Percentiles rank a stretch among this genome's conserved stretches.
These are phyloP conservation scores for Nannizziopsis barbatae DNA, from an alignment of 2,329 filamentous ascomycete species.

Conservation along the genomic window DNA sequence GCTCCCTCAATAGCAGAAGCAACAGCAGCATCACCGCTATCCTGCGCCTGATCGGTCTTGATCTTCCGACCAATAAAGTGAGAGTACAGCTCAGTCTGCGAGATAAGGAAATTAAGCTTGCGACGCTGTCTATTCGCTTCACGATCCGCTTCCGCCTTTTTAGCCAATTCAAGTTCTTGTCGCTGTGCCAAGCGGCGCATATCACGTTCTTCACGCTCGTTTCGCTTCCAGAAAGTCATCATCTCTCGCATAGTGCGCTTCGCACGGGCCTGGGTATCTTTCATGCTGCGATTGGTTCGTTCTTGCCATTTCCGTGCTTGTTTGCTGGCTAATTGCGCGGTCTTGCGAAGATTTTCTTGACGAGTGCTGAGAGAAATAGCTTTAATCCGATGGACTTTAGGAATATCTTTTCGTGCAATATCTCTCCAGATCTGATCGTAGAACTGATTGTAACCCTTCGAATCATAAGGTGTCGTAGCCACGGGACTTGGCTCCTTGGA, in stretches of 20 bases:
- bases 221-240: slow-evolving; percentile 99
- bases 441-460: slow-evolving; percentile 90
- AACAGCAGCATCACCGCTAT: slow-evolving; percentile 58
- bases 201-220: slow-evolving; percentile 93
- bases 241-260: slow-evolving; percentile 99
- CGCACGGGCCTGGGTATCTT: slow-evolving; percentile 89
- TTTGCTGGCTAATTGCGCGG: slow-evolving; percentile 88
- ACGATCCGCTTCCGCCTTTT: slow-evolving; percentile 91
- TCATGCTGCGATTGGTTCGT: slow-evolving; percentile 95
- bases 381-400: slow-evolving; percentile 83
- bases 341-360: slow-evolving; percentile 94
- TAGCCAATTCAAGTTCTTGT: slow-evolving; percentile 91
- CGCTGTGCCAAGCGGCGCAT: slow-evolving; percentile 86
- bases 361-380: slow-evolving; percentile 75
- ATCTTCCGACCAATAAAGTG: slow-evolving; percentile 99
- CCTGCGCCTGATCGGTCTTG: slow-evolving; percentile 92
- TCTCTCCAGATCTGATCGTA: slow-evolving; percentile 97
- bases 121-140: slow-evolving; percentile 95
- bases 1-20: slow-evolving; percentile 39
- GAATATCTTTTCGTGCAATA: slow-evolving; percentile 82
- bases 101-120: slow-evolving; percentile 98
- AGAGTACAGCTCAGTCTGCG: slow-evolving; percentile 95
- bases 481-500: slow-evolving; percentile 36
- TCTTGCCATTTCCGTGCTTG: slow-evolving; percentile 96
- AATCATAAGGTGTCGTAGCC: slow-evolving; percentile 59